Evolutionary conservation across 257 asterid species (phyloP).

Genomic region (Solanum virginianum): DNA sequence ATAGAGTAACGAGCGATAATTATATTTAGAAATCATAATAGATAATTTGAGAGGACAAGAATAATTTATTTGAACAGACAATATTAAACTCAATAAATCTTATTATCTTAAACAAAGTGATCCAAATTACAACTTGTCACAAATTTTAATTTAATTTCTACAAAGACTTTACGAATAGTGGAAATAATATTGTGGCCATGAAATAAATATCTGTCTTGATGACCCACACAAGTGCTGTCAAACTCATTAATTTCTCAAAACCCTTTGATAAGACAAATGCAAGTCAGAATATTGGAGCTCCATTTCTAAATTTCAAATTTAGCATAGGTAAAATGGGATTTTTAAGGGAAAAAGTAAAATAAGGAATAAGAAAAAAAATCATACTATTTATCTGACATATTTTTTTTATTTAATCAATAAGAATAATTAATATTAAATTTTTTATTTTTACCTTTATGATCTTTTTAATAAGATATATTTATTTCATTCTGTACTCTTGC

Average conservation of each 20-base stretch:
- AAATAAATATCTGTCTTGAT: conserved; percentile 57
- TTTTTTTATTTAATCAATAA: background rate
- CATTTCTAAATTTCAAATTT: conserved; percentile 6
- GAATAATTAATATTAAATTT: background rate
- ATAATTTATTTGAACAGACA: background rate
- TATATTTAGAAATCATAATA: too few species aligned
- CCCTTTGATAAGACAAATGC: conserved; percentile 24
- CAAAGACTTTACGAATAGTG: background rate
- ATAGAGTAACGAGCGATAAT: too few species aligned
- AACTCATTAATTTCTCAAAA: conserved; percentile 34
- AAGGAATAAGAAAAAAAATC: background rate
- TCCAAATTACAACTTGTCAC: background rate
- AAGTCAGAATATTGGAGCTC: conserved; percentile 17
- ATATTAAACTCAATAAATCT: conserved; percentile 1
- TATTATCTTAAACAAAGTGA: background rate
- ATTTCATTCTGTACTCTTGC: too few species aligned
- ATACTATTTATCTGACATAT: background rate
- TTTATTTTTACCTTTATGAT: background rate
- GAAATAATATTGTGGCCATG: conserved; percentile 25
- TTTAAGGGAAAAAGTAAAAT: background rate
- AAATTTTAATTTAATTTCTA: background rate
- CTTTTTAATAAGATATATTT: too few species aligned
- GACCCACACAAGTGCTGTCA: conserved; percentile 85
- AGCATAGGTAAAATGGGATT: background rate
- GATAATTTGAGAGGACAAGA: too few species aligned